Percentiles rank a stretch among this genome's conserved stretches.
phyloP scores from a whole-genome alignment of 2,329 filamentous ascomycete genomes.

The Cadophora sp. region DNA sequence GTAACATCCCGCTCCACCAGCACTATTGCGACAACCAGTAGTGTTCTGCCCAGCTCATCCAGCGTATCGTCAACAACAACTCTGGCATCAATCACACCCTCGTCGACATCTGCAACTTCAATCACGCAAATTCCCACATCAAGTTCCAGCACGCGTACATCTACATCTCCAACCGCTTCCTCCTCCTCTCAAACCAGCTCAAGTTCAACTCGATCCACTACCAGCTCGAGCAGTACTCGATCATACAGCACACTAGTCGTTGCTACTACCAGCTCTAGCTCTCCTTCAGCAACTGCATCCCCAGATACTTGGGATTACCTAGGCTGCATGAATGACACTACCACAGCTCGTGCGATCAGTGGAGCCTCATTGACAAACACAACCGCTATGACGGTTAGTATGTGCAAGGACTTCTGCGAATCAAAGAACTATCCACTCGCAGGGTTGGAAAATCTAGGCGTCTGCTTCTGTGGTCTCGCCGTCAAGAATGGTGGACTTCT shows the following conservation, averaged over 20 bases:
- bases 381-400: constrained; percentile 21
- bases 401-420: constrained; percentile 22
- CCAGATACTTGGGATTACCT: constrained; percentile 20
- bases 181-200: neutral
- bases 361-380: constrained; percentile 26
- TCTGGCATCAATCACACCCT: neutral
- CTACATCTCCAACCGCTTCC: neutral
- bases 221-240: neutral
- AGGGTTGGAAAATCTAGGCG: constrained; percentile 18
- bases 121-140: too few relatives aligned
- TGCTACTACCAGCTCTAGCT: constrained; percentile 8
- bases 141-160: too few relatives aligned
- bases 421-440: constrained; percentile 17
- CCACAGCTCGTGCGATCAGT: constrained; percentile 20
- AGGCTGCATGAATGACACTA: constrained; percentile 26
- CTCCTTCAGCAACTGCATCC: neutral
- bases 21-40: too few relatives aligned
- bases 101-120: too few relatives aligned
- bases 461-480: constrained; percentile 42
- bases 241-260: neutral
- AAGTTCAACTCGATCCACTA: neutral
- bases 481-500: constrained; percentile 17
- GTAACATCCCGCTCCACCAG: neutral
- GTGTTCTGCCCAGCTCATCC: constrained; percentile 2
- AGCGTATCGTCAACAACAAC: neutral